Base-by-base conservation (phyloP, 352 stramenopile species). In the Phytophthora lateralis region DNA sequence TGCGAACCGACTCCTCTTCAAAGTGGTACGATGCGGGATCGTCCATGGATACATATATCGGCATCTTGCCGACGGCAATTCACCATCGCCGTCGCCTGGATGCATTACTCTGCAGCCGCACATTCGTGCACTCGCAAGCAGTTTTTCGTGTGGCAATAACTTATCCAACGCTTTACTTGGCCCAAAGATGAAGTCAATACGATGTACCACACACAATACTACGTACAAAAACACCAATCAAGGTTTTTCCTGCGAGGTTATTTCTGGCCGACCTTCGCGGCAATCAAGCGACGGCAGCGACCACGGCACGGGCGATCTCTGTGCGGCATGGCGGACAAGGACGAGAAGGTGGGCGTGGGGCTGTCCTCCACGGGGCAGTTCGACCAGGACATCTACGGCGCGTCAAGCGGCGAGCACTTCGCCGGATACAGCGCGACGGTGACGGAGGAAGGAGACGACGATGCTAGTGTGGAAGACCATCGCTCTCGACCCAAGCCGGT, bases 321-420 rank as follows among this genome's bases (percentile, higher is more conserved):
- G 14, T 9, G 8, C 18, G 11, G 26, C n/a, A 82, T 82, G 73
- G 63, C 67, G 42, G 67, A 78, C 54, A 53, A 81, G 58, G 71
- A 82, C 52, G 45, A 68, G 45, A 66, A 69, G 17, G 76, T 75
- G 52, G 72, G 63, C 62, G 83, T 93, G 53, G 63, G 66, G 21
- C 78, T 95, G 45, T 64, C 69, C 15, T 88, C 85, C 9, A 64
- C 71, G 48, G 85, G 85, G 11, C 75, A 85, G 43, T 95, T 93
- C 56, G 86, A 95, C 68, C 59, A 76, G 47, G 80, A 95, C 41
- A 84, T 95, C 32, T 95, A 95, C 59, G 78, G 79, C 12, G 53
- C 37, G 14, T 32, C 35, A 10, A 66, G 62, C 14, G 48, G 48
- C 29, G 69, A 93, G 61, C 82, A 76, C 34, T 91, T 82, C 35